A percentile compares a stretch with the other conserved stretches of the same genome.
Evolutionary conservation across 2,329 filamentous ascomycete genomes (phyloP).

Genomic region (Dothiorella sarmentorum): DNA sequence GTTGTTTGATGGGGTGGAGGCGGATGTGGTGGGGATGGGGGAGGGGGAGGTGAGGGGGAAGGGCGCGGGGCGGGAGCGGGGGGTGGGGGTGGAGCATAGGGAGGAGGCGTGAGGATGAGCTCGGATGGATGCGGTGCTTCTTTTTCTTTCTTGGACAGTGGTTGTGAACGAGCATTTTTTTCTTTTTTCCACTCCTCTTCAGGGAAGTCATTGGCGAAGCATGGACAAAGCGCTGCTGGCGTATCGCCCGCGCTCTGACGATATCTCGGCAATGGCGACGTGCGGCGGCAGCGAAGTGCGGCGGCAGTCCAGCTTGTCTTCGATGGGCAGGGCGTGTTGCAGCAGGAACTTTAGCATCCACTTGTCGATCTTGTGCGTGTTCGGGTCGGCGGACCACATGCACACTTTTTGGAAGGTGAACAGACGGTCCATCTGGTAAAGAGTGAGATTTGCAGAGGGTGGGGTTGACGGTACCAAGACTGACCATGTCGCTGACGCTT

Average conservation of each 20-base stretch:
- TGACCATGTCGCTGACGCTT: conserved; percentile 2
- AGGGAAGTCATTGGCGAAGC: not conserved
- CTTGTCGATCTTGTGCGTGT: conserved; percentile 24
- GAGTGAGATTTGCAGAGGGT: not conserved
- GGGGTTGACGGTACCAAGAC: not conserved
- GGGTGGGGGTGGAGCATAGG: not conserved
- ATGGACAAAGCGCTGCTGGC: conserved; percentile 22
- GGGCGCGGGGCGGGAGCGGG: conserved; percentile 27
- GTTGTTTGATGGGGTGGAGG: conserved; percentile 41
- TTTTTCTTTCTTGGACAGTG: too few relatives aligned
- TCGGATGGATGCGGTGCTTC: too few relatives aligned
- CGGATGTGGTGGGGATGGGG: conserved; percentile 22
- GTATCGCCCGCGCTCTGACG: not conserved
- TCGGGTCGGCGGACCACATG: conserved; percentile 18
- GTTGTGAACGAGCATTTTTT: too few relatives aligned
- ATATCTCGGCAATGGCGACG: not conserved
- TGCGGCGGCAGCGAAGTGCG: not conserved
- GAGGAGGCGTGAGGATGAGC: not conserved
- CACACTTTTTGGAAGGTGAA: conserved; percentile 44
- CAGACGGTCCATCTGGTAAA: conserved; percentile 35
- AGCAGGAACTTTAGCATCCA: conserved; percentile 35
- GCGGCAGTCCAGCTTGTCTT: not conserved
- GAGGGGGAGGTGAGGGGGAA: not conserved
- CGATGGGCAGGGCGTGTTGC: conserved; percentile 28
- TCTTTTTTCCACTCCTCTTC: not conserved